These are phyloP conservation scores for Lentinula sp. DNA, from an alignment of 768 basidiomycete species.

Conservation along the genomic window DNA sequence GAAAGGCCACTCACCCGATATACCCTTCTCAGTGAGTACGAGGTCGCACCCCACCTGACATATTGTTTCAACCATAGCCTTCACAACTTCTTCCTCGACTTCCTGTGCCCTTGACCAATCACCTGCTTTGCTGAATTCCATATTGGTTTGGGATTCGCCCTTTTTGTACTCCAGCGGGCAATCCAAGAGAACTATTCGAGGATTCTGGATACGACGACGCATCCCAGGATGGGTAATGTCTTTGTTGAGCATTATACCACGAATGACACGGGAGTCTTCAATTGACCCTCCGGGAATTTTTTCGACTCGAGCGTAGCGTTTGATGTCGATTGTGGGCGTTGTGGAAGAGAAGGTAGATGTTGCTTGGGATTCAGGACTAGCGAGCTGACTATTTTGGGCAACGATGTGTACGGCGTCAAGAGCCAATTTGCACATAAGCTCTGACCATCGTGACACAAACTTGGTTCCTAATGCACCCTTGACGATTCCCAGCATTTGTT, in stretches of 20 bases:
- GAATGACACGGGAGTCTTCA: constrained; percentile 81
- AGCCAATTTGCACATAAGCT: constrained; percentile 95
- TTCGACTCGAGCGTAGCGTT: constrained; percentile 95
- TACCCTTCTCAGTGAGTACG: constrained; percentile 95
- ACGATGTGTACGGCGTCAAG: constrained; percentile 90
- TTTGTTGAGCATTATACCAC: constrained; percentile 97
- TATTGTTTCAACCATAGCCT: constrained; percentile 75
- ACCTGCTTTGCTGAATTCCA: constrained; percentile 91
- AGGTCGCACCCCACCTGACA: constrained; percentile 89
- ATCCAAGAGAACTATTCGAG: constrained; percentile 83
- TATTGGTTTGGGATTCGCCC: constrained; percentile 97
- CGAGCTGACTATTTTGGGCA: constrained; percentile 63
- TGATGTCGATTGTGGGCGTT: constrained; percentile 74
- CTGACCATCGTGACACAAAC: constrained; percentile 93
- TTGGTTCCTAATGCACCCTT: constrained; percentile 99
- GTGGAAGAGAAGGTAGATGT: neutral
- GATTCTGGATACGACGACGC: constrained; percentile 86
- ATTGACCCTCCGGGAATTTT: constrained; percentile 98
- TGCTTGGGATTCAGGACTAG: constrained; percentile 44
- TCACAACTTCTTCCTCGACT: constrained; percentile 97
- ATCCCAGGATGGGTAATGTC: constrained; percentile 98
- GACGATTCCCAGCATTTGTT: constrained; percentile 93
- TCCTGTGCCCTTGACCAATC: constrained; percentile 92
- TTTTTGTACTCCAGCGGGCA: constrained; percentile 99
- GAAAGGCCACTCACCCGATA: constrained; percentile 64